Evolutionary conservation across 2,329 filamentous ascomycete species (phyloP), one percentile per base, ranked within the genome.

Genomic region (Neonectria faginata): DNA sequence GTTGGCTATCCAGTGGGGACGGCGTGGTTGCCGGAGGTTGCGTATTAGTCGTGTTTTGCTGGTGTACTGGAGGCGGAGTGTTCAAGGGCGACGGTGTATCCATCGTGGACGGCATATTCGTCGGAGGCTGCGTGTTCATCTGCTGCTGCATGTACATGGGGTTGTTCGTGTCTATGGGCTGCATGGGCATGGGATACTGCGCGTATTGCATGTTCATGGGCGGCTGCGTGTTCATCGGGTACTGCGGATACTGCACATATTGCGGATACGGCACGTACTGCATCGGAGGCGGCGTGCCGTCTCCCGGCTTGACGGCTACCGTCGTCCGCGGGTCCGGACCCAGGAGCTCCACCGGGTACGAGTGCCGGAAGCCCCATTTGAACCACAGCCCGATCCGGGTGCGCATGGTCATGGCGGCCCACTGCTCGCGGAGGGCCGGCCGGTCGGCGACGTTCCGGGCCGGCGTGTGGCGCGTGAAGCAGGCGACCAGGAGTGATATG

Each of bases 341-440:
- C 8, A 71, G 54, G 29, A 70, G 42, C 36, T 68, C 68, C 1
- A 58, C 45, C 12, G 65, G 67, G 7, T 68, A 69, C 25, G 60
- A 41, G 14, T 64, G 60, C 18, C 68, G 57, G 39, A 70, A 66
- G 7, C 70, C 70, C 67, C 65, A 66, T 18, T 56, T 67, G 29
- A 67, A 20, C 68, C 69, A 70, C 3, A 70, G 61, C 52, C 55
- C 59, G 44, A 70, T 44, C 20, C 57, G 54, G 1, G 27, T 63
- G n/a, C 65, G 45, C 16, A 62, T 47, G 1, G 29, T 52, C 9
- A 68, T 54, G 25, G 25, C 51, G 9, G 42, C 59, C 70, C 68
- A 70, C 54, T 62, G 57, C 29, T 61, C 51, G 22, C 67, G 41
- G 18, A 71, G 62, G 27, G 29, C 54, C 14, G 65, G 53, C 16